Evolutionary conservation across 176 grass and related monocot species (phyloP).

Genomic region (Raddia distichophylla): DNA sequence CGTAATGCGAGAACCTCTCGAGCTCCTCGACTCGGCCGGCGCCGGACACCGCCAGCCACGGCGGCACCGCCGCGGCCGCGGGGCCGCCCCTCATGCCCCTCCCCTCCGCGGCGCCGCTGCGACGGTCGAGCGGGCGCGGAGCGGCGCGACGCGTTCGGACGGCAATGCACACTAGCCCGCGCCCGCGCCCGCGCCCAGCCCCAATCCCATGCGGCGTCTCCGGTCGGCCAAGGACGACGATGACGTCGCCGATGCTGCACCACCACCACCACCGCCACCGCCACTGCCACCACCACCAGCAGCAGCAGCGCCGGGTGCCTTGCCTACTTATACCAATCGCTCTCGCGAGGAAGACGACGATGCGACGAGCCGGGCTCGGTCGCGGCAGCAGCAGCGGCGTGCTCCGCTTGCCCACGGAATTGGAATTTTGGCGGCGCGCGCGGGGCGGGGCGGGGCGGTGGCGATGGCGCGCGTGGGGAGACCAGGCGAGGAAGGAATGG

Average conservation of each 20-base stretch:
- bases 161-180: too few relatives aligned
- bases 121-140: background rate
- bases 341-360: background rate
- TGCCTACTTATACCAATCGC: background rate
- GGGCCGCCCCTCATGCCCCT: constrained; percentile 47
- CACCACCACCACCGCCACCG: too few relatives aligned
- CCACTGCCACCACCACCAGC: too few relatives aligned
- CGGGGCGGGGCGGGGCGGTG: background rate
- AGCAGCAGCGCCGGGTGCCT: too few relatives aligned
- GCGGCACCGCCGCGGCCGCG: constrained; percentile 44
- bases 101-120: background rate
- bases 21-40: constrained; percentile 69
- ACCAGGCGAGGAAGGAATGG: background rate
- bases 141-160: too few relatives aligned
- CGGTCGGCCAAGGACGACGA: background rate
- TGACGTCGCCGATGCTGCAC: background rate
- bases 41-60: constrained; percentile 52
- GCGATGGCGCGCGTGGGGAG: background rate
- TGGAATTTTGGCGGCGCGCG: background rate
- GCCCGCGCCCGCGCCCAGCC: background rate
- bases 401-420: background rate
- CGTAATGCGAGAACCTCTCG: constrained; percentile 82
- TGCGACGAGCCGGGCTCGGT: too few relatives aligned
- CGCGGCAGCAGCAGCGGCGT: background rate
- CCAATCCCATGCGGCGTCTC: background rate